phyloP scores from a whole-genome alignment of 129 eudicot genomes.

The Calendula officinalis region DNA sequence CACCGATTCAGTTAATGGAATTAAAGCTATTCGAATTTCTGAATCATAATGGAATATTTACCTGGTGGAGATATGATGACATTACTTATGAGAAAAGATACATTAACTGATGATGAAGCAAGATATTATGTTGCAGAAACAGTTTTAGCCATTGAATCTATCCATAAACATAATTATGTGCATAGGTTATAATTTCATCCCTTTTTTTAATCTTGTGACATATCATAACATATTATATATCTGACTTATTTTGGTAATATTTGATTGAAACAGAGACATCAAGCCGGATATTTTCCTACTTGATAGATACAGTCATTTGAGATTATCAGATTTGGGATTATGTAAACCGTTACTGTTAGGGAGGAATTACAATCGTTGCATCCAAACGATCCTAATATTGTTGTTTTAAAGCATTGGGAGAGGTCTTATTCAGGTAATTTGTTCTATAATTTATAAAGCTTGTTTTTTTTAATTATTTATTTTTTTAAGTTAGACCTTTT shows the following conservation, averaged over 20 bases:
- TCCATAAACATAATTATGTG: constrained; percentile 80
- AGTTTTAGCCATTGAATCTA: constrained; percentile 91
- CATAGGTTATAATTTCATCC: constrained; percentile 46
- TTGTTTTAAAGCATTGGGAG: too few relatives aligned
- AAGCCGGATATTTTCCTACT: constrained; percentile 92
- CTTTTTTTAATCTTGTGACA: background rate
- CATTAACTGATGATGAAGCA: constrained; percentile 72
- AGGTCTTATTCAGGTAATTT: too few relatives aligned
- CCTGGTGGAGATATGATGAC: constrained; percentile 99
- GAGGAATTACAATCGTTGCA: too few relatives aligned
- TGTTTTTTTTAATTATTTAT: too few relatives aligned
- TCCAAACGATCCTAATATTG: too few relatives aligned
- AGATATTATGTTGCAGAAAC: constrained; percentile 92
- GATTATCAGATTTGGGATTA: constrained; percentile 82
- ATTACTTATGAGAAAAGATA: constrained; percentile 85
- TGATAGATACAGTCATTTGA: constrained; percentile 82
- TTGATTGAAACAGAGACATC: constrained; percentile 67
- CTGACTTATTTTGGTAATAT: constrained; percentile 15
- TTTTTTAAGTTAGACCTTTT: too few relatives aligned
- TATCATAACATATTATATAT: constrained; percentile 4
- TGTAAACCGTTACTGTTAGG: constrained; percentile 57
- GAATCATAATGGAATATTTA: too few relatives aligned
- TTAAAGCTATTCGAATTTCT: too few relatives aligned
- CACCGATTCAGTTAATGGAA: too few relatives aligned
- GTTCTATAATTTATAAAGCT: too few relatives aligned